phyloP scores from a whole-genome alignment of 371 early-diverging fungal species.

The Circinella umbellata region DNA sequence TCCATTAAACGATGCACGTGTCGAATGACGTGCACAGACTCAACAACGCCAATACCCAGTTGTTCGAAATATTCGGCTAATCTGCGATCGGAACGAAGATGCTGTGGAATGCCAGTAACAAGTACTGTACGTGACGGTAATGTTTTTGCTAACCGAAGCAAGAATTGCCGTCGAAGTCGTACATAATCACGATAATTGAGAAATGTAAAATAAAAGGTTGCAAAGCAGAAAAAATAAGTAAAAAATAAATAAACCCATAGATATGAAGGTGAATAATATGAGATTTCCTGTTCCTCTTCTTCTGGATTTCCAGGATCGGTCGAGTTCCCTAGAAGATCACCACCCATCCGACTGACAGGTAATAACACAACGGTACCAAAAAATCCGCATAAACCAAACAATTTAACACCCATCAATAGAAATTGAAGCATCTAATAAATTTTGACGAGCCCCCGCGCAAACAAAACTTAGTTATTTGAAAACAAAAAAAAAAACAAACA shows the following conservation, averaged over 20 bases:
- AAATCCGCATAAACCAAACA: conserved; percentile 54
- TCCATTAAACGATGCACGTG: conserved; percentile 57
- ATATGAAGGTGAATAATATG: conserved; percentile 37
- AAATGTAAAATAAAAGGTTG: conserved; percentile 63
- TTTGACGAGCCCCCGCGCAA: too few species aligned
- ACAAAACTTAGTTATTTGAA: too few species aligned
- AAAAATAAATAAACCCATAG: conserved; percentile 64
- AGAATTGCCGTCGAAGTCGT: conserved; percentile 55
- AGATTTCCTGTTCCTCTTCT: conserved; percentile 12
- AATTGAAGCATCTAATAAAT: conserved; percentile 52
- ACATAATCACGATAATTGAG: conserved; percentile 66
- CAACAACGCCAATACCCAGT: conserved; percentile 61
- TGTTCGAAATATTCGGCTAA: conserved; percentile 65
- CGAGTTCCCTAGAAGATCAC: conserved; percentile 40
- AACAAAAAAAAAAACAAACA: background rate
- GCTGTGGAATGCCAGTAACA: conserved; percentile 62
- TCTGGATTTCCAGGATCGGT: conserved; percentile 30
- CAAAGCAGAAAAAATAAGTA: conserved; percentile 66
- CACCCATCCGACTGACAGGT: conserved; percentile 54
- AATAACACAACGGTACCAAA: conserved; percentile 53
- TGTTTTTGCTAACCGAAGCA: conserved; percentile 53
- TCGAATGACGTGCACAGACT: conserved; percentile 62
- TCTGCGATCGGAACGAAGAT: conserved; percentile 51
- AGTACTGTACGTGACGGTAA: conserved; percentile 62
- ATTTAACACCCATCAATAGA: conserved; percentile 53